Conservation (phyloP, 2,329 filamentous ascomycete genomes). For the Hypoxylon sp. region DNA sequence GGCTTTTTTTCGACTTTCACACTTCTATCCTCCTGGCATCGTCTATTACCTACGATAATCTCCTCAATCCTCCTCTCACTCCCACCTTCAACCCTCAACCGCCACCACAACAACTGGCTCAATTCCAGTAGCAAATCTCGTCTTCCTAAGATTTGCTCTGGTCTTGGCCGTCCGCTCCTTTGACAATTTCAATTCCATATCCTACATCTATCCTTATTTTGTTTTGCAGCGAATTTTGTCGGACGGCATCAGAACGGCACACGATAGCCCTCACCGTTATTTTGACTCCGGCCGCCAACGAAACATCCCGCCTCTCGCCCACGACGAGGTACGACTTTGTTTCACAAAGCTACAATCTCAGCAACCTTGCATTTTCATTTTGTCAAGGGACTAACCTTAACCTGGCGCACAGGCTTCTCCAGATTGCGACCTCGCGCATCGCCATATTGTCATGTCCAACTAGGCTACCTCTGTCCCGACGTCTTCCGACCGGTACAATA, state of each 20-base stretch:
- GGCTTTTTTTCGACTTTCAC: slow-evolving; percentile 48
- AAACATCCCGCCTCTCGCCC: slow-evolving; percentile 18
- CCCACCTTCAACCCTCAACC: slow-evolving; percentile 53
- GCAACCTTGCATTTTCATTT: not conserved
- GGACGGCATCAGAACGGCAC: slow-evolving; percentile 39
- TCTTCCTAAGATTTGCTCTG: slow-evolving; percentile 65
- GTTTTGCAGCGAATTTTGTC: slow-evolving; percentile 45
- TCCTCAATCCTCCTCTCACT: slow-evolving; percentile 44
- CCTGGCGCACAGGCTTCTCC: slow-evolving; percentile 31
- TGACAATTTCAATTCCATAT: slow-evolving; percentile 54
- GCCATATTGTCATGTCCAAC: slow-evolving; percentile 42
- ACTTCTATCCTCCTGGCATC: slow-evolving; percentile 36
- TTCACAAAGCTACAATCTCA: not conserved
- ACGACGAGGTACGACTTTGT: slow-evolving; percentile 37
- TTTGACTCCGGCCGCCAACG: slow-evolving; percentile 22
- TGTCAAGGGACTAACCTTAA: slow-evolving; percentile 23
- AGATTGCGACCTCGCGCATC: slow-evolving; percentile 33
- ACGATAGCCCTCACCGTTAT: slow-evolving; percentile 28
- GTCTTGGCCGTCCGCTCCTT: slow-evolving; percentile 74
- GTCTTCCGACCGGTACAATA: slow-evolving; percentile 33
- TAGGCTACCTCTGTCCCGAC: slow-evolving; percentile 41
- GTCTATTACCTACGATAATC: slow-evolving; percentile 37
- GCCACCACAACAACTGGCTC: slow-evolving; percentile 62
- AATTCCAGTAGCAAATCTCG: slow-evolving; percentile 69
- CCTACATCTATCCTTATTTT: slow-evolving; percentile 51